Conservation (phyloP, 2,329 filamentous ascomycete genomes). For the Alternaria sp. region DNA sequence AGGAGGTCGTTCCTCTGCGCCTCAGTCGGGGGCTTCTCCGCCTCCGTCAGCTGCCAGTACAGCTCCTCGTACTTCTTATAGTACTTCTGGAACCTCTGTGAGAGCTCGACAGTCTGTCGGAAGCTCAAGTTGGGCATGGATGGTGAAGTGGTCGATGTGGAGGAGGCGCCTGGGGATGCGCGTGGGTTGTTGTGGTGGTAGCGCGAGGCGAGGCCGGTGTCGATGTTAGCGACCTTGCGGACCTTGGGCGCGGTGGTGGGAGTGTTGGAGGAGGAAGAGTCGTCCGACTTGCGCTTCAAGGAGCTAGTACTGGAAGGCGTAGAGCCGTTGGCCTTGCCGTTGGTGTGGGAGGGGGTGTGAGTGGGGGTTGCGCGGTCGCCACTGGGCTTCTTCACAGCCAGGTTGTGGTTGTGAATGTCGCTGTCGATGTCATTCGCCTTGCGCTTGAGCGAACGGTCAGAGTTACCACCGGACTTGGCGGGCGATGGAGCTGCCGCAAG, state of each 20-base stretch:
- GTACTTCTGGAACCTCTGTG: conserved; percentile 61
- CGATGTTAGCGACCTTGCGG: conserved; percentile 44
- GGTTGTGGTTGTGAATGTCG: conserved; percentile 45
- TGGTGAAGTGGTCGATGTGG: conserved; percentile 42
- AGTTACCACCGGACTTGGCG: conserved; percentile 41
- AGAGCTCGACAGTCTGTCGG: conserved; percentile 54
- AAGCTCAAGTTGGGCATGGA: conserved; percentile 47
- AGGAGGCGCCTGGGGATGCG: conserved; percentile 43
- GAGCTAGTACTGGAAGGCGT: conserved; percentile 39
- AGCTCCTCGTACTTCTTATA: conserved; percentile 65
- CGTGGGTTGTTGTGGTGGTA: conserved; percentile 42
- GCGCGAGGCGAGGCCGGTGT: conserved; percentile 44
- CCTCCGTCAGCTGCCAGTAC: conserved; percentile 56
- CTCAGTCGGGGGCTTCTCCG: conserved; percentile 52
- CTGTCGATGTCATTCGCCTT: conserved; percentile 51
- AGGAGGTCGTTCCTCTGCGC: conserved; percentile 61
- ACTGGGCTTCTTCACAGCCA: conserved; percentile 43
- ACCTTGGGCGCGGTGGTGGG: conserved; percentile 35
- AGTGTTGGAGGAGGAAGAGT: conserved; percentile 41
- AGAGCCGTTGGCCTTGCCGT: conserved; percentile 36
- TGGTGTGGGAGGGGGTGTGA: conserved; percentile 39
- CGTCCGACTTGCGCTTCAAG: conserved; percentile 55
- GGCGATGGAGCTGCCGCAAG: conserved; percentile 44
- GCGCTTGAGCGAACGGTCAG: conserved; percentile 46
- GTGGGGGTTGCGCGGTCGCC: conserved; percentile 35